phyloP scores from a whole-genome alignment of 2,329 filamentous ascomycete species.

The Botryosphaeria dothidea region DNA sequence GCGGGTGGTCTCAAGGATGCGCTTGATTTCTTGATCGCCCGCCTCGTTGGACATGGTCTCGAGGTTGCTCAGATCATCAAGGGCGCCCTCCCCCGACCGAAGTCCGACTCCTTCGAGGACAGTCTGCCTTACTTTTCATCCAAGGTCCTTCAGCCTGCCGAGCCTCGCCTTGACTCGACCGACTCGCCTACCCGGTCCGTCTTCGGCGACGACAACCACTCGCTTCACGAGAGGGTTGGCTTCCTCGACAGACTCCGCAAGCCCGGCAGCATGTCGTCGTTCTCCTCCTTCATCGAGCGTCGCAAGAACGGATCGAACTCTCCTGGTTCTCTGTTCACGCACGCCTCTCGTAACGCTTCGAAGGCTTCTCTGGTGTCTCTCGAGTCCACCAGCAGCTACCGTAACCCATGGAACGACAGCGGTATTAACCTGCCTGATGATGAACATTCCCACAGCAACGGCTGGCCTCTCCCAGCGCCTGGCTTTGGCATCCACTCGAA shows the following conservation, averaged over 20 bases:
- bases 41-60: slow-evolving; percentile 85
- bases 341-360: slow-evolving; percentile 81
- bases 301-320: slow-evolving; percentile 91
- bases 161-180: slow-evolving; percentile 69
- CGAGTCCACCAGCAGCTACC: slow-evolving; percentile 91
- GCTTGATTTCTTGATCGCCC: slow-evolving; percentile 87
- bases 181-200: slow-evolving; percentile 86
- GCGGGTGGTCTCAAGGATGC: slow-evolving; percentile 93
- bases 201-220: slow-evolving; percentile 78
- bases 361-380: slow-evolving; percentile 96
- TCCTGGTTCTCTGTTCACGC: slow-evolving; percentile 79
- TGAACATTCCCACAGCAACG: slow-evolving; percentile 58
- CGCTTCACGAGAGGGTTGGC: slow-evolving; percentile 66
- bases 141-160: slow-evolving; percentile 91
- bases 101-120: slow-evolving; percentile 98
- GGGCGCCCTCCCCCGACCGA: slow-evolving; percentile 94
- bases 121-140: slow-evolving; percentile 96
- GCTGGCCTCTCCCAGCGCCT: slow-evolving; percentile 38
- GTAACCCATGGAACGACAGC: slow-evolving; percentile 98
- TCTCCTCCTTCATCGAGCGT: slow-evolving; percentile 92
- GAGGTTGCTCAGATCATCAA: slow-evolving; percentile 78
- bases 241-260: slow-evolving; percentile 92
- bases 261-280: slow-evolving; percentile 89
- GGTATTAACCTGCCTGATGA: slow-evolving; percentile 93
- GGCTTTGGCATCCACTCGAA: slow-evolving; percentile 27